Percentiles rank a stretch among this genome's conserved stretches.
phyloP scores from a whole-genome alignment of 2,329 filamentous ascomycete genomes.

The Claviceps sp. region DNA sequence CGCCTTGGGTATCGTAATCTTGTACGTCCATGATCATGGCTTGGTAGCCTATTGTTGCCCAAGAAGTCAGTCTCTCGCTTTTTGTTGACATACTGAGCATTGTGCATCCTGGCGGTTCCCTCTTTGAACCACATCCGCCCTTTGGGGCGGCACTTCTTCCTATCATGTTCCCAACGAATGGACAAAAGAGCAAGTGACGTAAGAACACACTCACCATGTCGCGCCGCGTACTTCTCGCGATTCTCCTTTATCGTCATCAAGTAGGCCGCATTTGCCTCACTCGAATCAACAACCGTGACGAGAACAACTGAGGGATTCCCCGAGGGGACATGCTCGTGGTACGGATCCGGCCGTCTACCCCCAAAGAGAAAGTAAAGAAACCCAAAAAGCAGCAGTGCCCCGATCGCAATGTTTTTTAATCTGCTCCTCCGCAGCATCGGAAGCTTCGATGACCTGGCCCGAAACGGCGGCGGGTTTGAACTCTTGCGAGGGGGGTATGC shows the following conservation, averaged over 20 bases:
- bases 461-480: slow-evolving; percentile 62
- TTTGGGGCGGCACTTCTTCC: no score
- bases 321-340: slow-evolving; percentile 27
- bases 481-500: slow-evolving; percentile 77
- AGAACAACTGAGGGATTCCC: slow-evolving; percentile 56
- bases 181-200: no score
- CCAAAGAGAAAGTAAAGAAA: slow-evolving; percentile 48
- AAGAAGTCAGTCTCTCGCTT: neutral
- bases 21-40: slow-evolving; percentile 68
- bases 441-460: slow-evolving; percentile 41
- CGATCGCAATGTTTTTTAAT: slow-evolving; percentile 42
- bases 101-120: no score
- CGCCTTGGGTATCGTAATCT: slow-evolving; percentile 57
- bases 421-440: slow-evolving; percentile 47
- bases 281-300: slow-evolving; percentile 70
- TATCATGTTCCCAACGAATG: no score
- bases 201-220: slow-evolving; percentile 53
- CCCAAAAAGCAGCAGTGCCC: slow-evolving; percentile 39
- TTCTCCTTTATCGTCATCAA: slow-evolving; percentile 67
- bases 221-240: slow-evolving; percentile 67
- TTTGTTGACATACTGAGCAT: neutral
- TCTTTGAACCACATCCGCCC: no score
- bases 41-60: slow-evolving; percentile 38
- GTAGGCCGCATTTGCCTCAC: slow-evolving; percentile 50
- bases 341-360: slow-evolving; percentile 15